These are phyloP conservation scores for Coniosporium tulheliwenetii DNA, from an alignment of 2,329 filamentous ascomycete genomes.

Conservation along the genomic window DNA sequence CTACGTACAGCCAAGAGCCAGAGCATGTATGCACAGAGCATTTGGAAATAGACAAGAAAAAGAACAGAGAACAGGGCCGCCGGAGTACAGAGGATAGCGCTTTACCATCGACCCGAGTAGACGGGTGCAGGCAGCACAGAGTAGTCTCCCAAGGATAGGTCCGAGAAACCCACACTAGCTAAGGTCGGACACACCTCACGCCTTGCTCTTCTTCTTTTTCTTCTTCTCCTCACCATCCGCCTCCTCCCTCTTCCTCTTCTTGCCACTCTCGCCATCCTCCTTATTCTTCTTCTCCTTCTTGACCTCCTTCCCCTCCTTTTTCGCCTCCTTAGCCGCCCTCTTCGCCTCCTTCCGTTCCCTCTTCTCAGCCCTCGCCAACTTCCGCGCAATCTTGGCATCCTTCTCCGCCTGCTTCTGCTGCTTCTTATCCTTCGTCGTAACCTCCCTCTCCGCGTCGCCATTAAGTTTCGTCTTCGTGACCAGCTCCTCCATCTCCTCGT, in stretches of 20 bases:
- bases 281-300: constrained; percentile 17
- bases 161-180: too few species aligned
- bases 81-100: too few species aligned
- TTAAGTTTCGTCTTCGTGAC: constrained; percentile 13
- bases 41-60: too few species aligned
- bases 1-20: too few species aligned
- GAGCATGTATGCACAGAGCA: too few species aligned
- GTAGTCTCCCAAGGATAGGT: too few species aligned
- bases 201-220: constrained; percentile 40
- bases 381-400: constrained; percentile 11
- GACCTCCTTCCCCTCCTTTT: constrained; percentile 26
- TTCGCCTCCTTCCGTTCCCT: constrained; percentile 8
- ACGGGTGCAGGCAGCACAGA: too few species aligned
- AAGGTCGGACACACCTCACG: too few species aligned
- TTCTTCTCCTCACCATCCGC: constrained; percentile 29
- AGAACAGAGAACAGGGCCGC: too few species aligned
- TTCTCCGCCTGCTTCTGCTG: constrained; percentile 20
- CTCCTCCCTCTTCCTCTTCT: constrained; percentile 32
- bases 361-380: constrained; percentile 13
- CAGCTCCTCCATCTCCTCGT: constrained; percentile 16
- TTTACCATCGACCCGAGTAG: too few species aligned
- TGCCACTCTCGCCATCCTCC: constrained; percentile 26
- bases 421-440: constrained; percentile 10
- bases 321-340: constrained; percentile 26
- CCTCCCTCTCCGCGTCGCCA: constrained; percentile 10